phyloP scores from a whole-genome alignment of 2,329 filamentous ascomycete genomes.

The Tolypocladium amazonense region DNA sequence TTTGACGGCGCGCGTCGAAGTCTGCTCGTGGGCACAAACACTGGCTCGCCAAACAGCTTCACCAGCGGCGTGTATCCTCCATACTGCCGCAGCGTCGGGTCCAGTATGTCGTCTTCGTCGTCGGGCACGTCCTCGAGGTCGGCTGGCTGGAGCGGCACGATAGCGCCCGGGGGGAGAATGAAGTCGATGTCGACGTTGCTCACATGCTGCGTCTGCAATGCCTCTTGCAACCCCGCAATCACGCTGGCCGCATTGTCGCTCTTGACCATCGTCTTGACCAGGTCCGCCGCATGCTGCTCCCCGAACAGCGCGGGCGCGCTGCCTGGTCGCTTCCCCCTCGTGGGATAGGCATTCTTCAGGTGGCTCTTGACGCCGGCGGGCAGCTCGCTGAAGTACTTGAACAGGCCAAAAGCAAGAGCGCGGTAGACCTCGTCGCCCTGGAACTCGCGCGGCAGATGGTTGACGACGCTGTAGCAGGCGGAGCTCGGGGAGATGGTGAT shows the following conservation, averaged over 20 bases:
- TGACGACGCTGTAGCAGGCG: slow-evolving; percentile 80
- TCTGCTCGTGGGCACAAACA: slow-evolving; percentile 79
- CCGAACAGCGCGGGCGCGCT: slow-evolving; percentile 65
- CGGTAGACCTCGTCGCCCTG: slow-evolving; percentile 92
- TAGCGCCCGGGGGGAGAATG: slow-evolving; percentile 68
- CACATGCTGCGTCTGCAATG: slow-evolving; percentile 70
- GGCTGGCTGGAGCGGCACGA: slow-evolving; percentile 51
- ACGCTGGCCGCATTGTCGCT: slow-evolving; percentile 69
- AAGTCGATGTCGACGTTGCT: slow-evolving; percentile 84
- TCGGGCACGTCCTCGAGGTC: slow-evolving; percentile 49
- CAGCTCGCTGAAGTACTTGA: slow-evolving; percentile 89
- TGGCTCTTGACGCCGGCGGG: slow-evolving; percentile 64
- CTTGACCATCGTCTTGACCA: slow-evolving; percentile 75
- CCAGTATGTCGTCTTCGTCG: slow-evolving; percentile 55
- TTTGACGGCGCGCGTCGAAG: slow-evolving; percentile 80
- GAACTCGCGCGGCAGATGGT: slow-evolving; percentile 81
- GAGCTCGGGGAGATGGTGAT: slow-evolving; percentile 91
- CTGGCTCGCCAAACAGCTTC: slow-evolving; percentile 68
- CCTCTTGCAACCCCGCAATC: slow-evolving; percentile 60
- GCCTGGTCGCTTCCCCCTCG: slow-evolving; percentile 46
- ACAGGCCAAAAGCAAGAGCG: slow-evolving; percentile 81
- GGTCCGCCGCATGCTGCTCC: slow-evolving; percentile 84
- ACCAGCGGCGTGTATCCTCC: slow-evolving; percentile 68
- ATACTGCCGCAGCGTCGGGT: slow-evolving; percentile 59
- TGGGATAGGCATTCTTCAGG: slow-evolving; percentile 49